Conservation (phyloP, 2,329 filamentous ascomycete genomes). For the Ilyonectria destructans region DNA sequence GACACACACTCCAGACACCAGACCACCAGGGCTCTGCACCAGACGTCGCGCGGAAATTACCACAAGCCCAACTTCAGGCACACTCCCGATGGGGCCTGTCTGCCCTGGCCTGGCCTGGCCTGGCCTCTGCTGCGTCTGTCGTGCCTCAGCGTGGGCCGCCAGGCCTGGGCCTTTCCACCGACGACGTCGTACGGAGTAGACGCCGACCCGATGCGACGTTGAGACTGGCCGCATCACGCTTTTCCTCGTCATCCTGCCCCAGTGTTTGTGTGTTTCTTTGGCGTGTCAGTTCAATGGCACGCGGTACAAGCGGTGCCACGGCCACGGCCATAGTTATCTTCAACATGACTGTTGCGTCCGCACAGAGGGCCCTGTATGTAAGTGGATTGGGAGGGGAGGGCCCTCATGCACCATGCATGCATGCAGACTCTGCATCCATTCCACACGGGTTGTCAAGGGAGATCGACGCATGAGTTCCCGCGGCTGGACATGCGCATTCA, state of each 20-base stretch:
- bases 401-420: conserved; percentile 11
- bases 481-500: not conserved
- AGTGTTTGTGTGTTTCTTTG: conserved; percentile 21
- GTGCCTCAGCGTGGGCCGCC: conserved; percentile 5
- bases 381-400: conserved; percentile 21
- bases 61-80: conserved; percentile 34
- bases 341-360: not conserved
- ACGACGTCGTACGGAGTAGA: not conserved
- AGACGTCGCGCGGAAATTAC: conserved; percentile 37
- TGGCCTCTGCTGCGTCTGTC: conserved; percentile 11
- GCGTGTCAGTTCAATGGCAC: conserved; percentile 26
- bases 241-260: conserved; percentile 17
- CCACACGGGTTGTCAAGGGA: conserved; percentile 29
- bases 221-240: conserved; percentile 19
- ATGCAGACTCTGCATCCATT: conserved; percentile 24
- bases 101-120: conserved; percentile 1
- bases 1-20: conserved; percentile 14
- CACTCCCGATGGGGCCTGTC: conserved; percentile 27
- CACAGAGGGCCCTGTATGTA: not conserved
- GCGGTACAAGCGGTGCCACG: conserved; percentile 15
- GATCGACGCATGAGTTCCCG: conserved; percentile 10
- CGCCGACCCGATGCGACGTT: conserved; percentile 18
- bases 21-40: conserved; percentile 22
- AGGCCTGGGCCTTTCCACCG: conserved; percentile 10
- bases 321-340: not conserved